These are phyloP conservation scores for Ceratobasidium sp. DNA, from an alignment of 1,284 basidiomycete genomes.

Conservation along the genomic window DNA sequence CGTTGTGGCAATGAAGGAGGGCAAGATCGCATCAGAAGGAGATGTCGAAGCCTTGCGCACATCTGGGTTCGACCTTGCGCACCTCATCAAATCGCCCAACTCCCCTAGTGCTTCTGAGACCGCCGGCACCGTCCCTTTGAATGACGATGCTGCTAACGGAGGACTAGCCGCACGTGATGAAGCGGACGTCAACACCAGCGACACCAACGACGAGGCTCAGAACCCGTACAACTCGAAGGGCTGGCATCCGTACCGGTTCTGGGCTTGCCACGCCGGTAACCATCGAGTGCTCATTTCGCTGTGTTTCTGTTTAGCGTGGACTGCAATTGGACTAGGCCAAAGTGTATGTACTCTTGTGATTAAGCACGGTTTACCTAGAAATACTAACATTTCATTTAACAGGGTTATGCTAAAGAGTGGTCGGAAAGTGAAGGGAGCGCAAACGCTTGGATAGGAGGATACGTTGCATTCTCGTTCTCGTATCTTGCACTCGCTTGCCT, in stretches of 20 bases:
- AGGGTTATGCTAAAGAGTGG: slow-evolving; percentile 49
- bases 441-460: slow-evolving; percentile 50
- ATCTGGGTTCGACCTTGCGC: slow-evolving; percentile 39
- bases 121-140: background rate
- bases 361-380: background rate
- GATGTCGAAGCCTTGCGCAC: slow-evolving; percentile 43
- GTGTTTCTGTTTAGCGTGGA: slow-evolving; percentile 14
- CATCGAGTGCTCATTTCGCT: slow-evolving; percentile 17
- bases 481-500: slow-evolving; percentile 43
- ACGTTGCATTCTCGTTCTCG: slow-evolving; percentile 51
- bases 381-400: background rate
- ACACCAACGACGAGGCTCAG: slow-evolving; percentile 39
- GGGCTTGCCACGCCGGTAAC: slow-evolving; percentile 19
- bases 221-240: slow-evolving; percentile 39
- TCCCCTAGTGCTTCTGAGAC: background rate
- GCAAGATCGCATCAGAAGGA: slow-evolving; percentile 42
- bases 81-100: slow-evolving; percentile 12
- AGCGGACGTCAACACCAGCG: slow-evolving; percentile 39
- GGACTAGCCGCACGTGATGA: slow-evolving; percentile 31
- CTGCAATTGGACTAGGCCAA: slow-evolving; percentile 27
- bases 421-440: slow-evolving; percentile 32
- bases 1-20: slow-evolving; percentile 45
- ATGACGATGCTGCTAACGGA: background rate
- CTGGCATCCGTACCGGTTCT: slow-evolving; percentile 42
- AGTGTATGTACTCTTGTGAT: background rate